Evolutionary conservation across 352 stramenopile species (phyloP).

Genomic region (Phytopythium boreale): DNA sequence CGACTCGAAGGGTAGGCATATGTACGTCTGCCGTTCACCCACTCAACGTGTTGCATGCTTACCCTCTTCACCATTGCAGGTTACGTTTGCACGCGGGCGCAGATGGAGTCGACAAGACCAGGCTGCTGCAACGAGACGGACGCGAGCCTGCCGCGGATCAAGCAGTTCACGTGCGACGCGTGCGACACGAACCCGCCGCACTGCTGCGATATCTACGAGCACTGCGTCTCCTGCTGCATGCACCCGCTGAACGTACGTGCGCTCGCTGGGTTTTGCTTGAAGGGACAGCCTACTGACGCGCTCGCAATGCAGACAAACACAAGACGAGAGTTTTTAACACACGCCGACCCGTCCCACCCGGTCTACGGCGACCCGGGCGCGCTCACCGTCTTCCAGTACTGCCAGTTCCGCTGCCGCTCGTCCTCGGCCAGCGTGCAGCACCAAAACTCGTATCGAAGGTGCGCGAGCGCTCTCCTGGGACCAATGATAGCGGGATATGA

Average conservation of each 20-base stretch:
- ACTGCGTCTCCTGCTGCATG: conserved; percentile 82
- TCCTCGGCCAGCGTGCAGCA: conserved; percentile 74
- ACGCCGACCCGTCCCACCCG: conserved; percentile 55
- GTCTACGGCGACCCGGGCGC: conserved; percentile 52
- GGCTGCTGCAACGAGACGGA: conserved; percentile 67
- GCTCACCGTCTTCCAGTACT: conserved; percentile 72
- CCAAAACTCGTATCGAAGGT: conserved; percentile 80
- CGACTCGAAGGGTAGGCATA: conserved; percentile 42
- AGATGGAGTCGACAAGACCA: conserved; percentile 29
- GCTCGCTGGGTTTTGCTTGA: too few species aligned
- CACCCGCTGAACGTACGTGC: conserved; percentile 60
- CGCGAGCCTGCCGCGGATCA: conserved; percentile 42
- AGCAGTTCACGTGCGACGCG: conserved; percentile 56
- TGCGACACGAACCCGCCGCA: conserved; percentile 68
- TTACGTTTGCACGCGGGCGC: conserved; percentile 46
- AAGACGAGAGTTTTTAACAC: conserved; percentile 54
- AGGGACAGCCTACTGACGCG: background rate
- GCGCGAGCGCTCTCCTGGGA: background rate
- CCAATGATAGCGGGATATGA: background rate
- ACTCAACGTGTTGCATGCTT: too few species aligned
- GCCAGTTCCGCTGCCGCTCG: conserved; percentile 66
- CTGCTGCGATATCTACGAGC: conserved; percentile 65
- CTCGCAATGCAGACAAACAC: conserved; percentile 34
- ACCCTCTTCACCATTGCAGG: conserved; percentile 15
- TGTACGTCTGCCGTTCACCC: too few species aligned